A percentile compares a stretch with the other conserved stretches of the same genome.
phyloP scores from a whole-genome alignment of 2,329 filamentous ascomycete species.

The Xylariaceae sp. region DNA sequence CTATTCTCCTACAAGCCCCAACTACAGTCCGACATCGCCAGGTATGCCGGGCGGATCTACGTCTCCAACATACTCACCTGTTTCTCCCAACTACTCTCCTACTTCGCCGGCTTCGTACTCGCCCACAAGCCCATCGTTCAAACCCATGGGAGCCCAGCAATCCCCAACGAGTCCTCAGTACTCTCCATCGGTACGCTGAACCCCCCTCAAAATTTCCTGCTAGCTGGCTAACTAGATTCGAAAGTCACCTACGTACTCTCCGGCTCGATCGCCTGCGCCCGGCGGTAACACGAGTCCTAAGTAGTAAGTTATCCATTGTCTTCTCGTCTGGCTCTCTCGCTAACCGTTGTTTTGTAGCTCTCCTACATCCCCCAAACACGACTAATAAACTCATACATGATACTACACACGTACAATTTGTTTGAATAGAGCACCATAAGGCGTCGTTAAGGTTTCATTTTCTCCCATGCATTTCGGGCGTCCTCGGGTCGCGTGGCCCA shows the following conservation, averaged over 20 bases:
- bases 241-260: conserved; percentile 34
- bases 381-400: conserved; percentile 11
- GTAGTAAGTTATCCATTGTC: conserved; percentile 31
- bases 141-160: conserved; percentile 46
- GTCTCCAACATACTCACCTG: conserved; percentile 42
- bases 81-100: conserved; percentile 74
- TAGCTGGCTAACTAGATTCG: conserved; percentile 24
- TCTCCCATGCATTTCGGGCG: background rate
- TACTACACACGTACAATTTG: background rate
- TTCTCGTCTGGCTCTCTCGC: conserved; percentile 10
- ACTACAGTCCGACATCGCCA: conserved; percentile 66
- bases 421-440: conserved; percentile 26
- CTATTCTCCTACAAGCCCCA: conserved; percentile 67
- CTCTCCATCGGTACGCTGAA: conserved; percentile 54
- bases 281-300: conserved; percentile 34
- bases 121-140: conserved; percentile 59
- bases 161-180: conserved; percentile 68
- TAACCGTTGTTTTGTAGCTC: conserved; percentile 21
- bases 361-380: conserved; percentile 29
- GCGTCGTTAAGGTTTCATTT: conserved; percentile 13
- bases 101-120: conserved; percentile 64
- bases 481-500: too few relatives aligned
- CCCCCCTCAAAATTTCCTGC: background rate
- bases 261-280: conserved; percentile 40
- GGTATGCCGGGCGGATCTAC: conserved; percentile 46